Conservation (phyloP, 768 basidiomycete species). For the Leccinum pellstonianum region DNA sequence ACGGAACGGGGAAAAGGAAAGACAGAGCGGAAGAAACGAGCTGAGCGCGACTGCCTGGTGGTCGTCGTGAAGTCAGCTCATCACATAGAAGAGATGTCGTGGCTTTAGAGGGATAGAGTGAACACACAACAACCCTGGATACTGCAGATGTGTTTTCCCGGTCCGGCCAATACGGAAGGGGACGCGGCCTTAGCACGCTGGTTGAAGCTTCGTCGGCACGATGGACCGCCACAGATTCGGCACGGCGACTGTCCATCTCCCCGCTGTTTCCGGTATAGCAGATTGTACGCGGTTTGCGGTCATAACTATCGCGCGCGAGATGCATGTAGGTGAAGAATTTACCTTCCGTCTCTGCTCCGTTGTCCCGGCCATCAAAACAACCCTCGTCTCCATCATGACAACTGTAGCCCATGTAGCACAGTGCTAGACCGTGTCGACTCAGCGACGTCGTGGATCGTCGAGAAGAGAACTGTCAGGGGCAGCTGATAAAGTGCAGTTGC, state of each 20-base stretch:
- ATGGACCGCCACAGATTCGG: neutral
- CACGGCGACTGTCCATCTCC: too few species aligned
- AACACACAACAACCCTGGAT: slow-evolving; percentile 40
- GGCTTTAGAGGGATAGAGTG: neutral
- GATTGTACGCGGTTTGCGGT: too few species aligned
- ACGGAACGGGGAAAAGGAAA: neutral
- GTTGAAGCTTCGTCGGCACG: neutral
- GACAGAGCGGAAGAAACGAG: slow-evolving; percentile 35
- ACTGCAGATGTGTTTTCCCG: slow-evolving; percentile 55
- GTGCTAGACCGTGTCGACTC: neutral
- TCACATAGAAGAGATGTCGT: slow-evolving; percentile 6
- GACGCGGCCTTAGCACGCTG: too few species aligned
- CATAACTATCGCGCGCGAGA: too few species aligned
- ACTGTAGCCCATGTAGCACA: too few species aligned
- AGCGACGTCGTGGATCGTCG: neutral
- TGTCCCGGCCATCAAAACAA: neutral
- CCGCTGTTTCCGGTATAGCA: too few species aligned
- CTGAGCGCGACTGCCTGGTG: slow-evolving; percentile 31
- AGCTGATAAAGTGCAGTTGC: neutral
- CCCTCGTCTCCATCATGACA: too few species aligned
- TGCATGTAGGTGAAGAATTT: neutral
- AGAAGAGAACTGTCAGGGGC: neutral
- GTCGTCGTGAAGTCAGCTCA: slow-evolving; percentile 5
- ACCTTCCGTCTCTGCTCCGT: neutral
- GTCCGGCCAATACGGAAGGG: slow-evolving; percentile 22